phyloP scores from a whole-genome alignment of 305 asterid species.

The Ilex paraguariensis region DNA sequence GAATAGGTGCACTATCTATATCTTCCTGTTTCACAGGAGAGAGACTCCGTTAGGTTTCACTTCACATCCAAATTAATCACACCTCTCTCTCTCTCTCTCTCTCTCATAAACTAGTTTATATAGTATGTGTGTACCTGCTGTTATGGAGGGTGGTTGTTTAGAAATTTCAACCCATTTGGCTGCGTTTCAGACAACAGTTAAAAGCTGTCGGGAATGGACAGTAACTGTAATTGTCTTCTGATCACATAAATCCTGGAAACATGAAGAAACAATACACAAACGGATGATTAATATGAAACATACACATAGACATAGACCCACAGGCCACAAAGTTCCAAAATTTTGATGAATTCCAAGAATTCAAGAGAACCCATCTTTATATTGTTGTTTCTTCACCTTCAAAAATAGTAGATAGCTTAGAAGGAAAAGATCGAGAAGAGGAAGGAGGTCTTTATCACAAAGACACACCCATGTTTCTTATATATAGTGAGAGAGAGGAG shows the following conservation, averaged over 20 bases:
- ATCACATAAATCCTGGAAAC: neutral
- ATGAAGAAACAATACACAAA: neutral
- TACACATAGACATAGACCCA: neutral
- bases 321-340: neutral
- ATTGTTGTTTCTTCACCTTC: neutral
- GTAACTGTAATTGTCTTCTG: neutral
- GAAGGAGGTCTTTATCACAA: neutral
- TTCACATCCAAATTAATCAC: constrained; percentile 5
- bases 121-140: neutral
- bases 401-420: neutral
- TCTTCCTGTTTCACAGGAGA: constrained; percentile 13
- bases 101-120: neutral
- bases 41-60: constrained; percentile 25
- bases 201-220: neutral
- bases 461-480: neutral
- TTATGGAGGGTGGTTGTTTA: constrained; percentile 2
- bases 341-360: neutral
- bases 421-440: neutral
- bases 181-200: neutral
- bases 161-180: constrained; percentile 1
- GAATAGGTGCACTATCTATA: too few relatives aligned
- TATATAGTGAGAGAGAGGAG: neutral
- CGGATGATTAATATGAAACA: neutral
- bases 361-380: neutral
- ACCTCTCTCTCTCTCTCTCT: neutral